These are phyloP conservation scores for Penicillium canescens DNA, from an alignment of 495 filamentous ascomycete genomes.

Conservation along the genomic window DNA sequence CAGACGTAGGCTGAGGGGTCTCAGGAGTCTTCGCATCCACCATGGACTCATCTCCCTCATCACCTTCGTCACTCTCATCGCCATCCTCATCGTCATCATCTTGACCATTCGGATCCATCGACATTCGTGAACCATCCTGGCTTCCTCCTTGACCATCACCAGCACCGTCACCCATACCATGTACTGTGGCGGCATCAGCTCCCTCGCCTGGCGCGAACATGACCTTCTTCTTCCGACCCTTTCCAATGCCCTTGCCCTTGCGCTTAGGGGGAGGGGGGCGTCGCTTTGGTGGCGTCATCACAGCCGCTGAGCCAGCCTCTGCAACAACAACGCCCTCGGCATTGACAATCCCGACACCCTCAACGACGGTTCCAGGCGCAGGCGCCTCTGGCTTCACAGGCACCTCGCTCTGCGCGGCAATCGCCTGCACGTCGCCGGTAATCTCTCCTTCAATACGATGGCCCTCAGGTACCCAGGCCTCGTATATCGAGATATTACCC, in stretches of 20 bases:
- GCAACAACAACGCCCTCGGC: conserved; percentile 62
- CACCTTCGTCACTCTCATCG: conserved; percentile 55
- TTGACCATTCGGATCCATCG: conserved; percentile 44
- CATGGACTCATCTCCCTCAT: conserved; percentile 58
- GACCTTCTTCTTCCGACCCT: conserved; percentile 68
- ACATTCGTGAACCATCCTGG: conserved; percentile 35
- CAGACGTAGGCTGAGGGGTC: conserved; percentile 28
- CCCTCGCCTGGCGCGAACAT: conserved; percentile 50
- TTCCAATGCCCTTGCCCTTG: conserved; percentile 68
- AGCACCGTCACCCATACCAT: conserved; percentile 32
- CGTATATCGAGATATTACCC: conserved; percentile 78
- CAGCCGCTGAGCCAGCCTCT: conserved; percentile 43
- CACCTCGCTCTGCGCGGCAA: conserved; percentile 30
- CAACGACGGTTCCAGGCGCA: conserved; percentile 58
- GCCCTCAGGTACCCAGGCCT: conserved; percentile 77
- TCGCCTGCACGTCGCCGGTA: conserved; percentile 50
- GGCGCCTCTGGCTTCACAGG: conserved; percentile 47
- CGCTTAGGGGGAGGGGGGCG: conserved; percentile 75
- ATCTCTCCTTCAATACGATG: conserved; percentile 82
- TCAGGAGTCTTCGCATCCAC: conserved; percentile 51
- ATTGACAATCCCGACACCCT: conserved; percentile 63
- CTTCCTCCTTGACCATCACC: conserved; percentile 27
- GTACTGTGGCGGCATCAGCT: conserved; percentile 34
- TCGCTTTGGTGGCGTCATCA: conserved; percentile 50
- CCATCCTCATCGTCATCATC: conserved; percentile 42